Evolutionary conservation across 2,329 filamentous ascomycete genomes (phyloP).

Genomic region (Pseudogymnoascus sp.): DNA sequence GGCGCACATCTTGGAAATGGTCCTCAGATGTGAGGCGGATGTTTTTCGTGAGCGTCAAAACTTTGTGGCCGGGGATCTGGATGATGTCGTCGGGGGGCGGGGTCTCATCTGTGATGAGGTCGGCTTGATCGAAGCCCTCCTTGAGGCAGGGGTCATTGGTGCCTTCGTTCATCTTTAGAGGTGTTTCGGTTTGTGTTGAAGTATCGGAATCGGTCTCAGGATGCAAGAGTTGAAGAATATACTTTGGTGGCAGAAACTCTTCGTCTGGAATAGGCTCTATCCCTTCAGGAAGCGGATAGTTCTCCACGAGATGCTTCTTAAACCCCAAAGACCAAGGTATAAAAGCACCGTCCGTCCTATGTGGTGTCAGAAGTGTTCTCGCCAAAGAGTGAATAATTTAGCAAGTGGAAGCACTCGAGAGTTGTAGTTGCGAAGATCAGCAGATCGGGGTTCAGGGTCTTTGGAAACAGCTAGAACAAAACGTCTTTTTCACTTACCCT

Average conservation of each 20-base stretch:
- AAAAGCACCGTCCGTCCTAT: constrained; percentile 72
- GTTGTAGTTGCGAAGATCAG: not conserved
- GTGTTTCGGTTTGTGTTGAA: not conserved
- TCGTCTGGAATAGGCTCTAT: constrained; percentile 64
- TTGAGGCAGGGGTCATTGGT: not conserved
- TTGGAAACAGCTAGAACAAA: not conserved
- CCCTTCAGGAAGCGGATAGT: constrained; percentile 60
- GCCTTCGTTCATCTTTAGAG: not conserved
- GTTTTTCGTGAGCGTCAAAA: constrained; percentile 55
- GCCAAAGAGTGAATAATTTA: not conserved
- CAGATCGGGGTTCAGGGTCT: not conserved
- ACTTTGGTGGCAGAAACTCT: constrained; percentile 67
- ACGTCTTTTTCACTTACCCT: constrained; percentile 46
- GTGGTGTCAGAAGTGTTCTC: constrained; percentile 2
- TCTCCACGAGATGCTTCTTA: constrained; percentile 53
- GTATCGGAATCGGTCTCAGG: constrained; percentile 13
- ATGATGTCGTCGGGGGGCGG: not conserved
- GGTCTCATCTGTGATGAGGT: constrained; percentile 22
- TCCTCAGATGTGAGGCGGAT: constrained; percentile 60
- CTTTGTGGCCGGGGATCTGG: not conserved
- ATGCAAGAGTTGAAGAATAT: constrained; percentile 40
- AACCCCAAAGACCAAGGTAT: constrained; percentile 67
- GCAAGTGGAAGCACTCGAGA: not conserved
- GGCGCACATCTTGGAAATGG: constrained; percentile 93
- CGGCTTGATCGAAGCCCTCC: constrained; percentile 17